Base-by-base conservation (phyloP, 2,329 filamentous ascomycete genomes). In the Sarocladium oryzae region DNA sequence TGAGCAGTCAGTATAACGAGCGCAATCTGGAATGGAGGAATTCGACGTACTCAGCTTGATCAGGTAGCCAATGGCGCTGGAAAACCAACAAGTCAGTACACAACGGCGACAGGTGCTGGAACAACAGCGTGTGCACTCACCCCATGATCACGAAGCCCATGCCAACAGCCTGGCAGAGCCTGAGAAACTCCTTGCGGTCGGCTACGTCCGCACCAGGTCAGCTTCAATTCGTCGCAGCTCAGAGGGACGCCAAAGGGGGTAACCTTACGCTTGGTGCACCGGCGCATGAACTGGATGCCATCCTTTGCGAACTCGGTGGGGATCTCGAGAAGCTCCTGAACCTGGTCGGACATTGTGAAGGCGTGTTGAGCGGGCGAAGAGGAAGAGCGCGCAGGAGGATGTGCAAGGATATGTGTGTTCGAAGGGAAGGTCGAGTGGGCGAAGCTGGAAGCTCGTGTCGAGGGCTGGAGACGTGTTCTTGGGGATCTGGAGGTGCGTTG, bases 91-190 rank as follows among this genome's bases (percentile, higher is more conserved):
- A 16, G 40, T 45, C 21, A 49, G 45, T 35, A n/a, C n/a, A n/a
- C n/a, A n/a, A n/a, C 8, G 13, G 40, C 18, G 40, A 43, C 18
- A 43, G 24, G 40, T 7, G 40, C n/a, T n/a, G n/a, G n/a, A n/a
- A n/a, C 4, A 28, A 6, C n/a, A 16, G 41, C 24, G 9, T 10
- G 24, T 18, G 8, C 7, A 46, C 41, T 49, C 23, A 49, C 45
- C 82, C 82, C 82, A 85, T 86, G 67, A 86, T 77, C 56, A 86
- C 67, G 70, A 86, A 86, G 54, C 84, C 84, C 56, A 85, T 77
- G 53, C 82, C 84, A 55, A 86, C 83, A 55, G 83, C 83, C 69
- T 76, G 73, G 63, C 69, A 72, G 52, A 74, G 66, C 57, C 69
- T 68, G 51, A 71, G 60, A 56, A 73, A 74, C 59, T 74, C 71